phyloP scores from a whole-genome alignment of 768 basidiomycete genomes.

The Mycena haematopus region DNA sequence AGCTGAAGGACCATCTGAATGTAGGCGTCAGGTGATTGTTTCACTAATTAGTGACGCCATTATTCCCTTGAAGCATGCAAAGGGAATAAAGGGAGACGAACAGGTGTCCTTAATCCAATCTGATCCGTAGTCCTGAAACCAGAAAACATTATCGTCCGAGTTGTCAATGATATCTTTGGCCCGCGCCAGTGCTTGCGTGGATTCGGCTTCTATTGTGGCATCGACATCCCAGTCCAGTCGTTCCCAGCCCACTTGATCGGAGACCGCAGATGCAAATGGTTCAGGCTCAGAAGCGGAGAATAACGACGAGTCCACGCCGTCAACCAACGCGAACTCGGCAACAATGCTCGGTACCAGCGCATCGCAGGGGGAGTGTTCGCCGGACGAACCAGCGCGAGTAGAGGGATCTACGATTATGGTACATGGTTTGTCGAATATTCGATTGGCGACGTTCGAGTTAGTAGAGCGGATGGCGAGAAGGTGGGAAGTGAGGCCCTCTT shows the following conservation, averaged over 20 bases:
- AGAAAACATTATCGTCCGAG: constrained; percentile 84
- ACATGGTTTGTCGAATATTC: constrained; percentile 91
- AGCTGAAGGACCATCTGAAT: constrained; percentile 92
- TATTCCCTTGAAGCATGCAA: background rate
- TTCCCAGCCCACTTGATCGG: constrained; percentile 51
- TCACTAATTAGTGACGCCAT: constrained; percentile 36
- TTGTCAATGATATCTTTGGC: constrained; percentile 69
- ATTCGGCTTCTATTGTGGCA: constrained; percentile 59
- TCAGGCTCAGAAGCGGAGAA: constrained; percentile 44
- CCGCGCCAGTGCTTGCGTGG: constrained; percentile 59
- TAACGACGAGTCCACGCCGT: constrained; percentile 58
- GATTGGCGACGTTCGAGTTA: constrained; percentile 65
- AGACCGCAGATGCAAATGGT: constrained; percentile 17
- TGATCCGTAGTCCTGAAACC: constrained; percentile 82
- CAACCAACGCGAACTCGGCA: constrained; percentile 79
- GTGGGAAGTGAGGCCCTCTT: constrained; percentile 67
- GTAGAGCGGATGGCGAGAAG: constrained; percentile 76
- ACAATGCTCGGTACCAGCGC: constrained; percentile 90
- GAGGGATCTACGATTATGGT: constrained; percentile 86
- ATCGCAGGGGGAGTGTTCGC: constrained; percentile 91
- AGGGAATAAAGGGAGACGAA: constrained; percentile 43
- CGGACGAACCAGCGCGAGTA: constrained; percentile 83
- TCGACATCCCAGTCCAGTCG: constrained; percentile 81
- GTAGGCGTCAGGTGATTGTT: constrained; percentile 77
- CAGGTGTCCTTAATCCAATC: constrained; percentile 86